A percentile compares a stretch with the other conserved stretches of the same genome.
Conservation (phyloP, 352 stramenopile species). For the Globisporangium cylindrosporum region DNA sequence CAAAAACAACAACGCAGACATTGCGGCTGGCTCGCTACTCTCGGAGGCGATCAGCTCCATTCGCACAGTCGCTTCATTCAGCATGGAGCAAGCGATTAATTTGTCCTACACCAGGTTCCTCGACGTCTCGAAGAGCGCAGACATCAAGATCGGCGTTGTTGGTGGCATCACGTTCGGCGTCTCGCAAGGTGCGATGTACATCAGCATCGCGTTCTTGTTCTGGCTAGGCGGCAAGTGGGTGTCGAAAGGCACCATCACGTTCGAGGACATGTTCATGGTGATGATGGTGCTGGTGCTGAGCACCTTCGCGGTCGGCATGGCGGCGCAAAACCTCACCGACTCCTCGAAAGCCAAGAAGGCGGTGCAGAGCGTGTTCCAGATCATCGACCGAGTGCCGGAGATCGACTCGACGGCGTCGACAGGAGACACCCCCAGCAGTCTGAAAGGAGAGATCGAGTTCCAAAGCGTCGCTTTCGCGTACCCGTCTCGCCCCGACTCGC, state of each 20-base stretch:
- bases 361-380: slow-evolving; percentile 33
- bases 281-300: slow-evolving; percentile 37
- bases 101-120: slow-evolving; percentile 23
- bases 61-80: slow-evolving; percentile 43
- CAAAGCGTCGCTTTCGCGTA: slow-evolving; percentile 67
- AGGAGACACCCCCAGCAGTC: not conserved
- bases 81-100: slow-evolving; percentile 25
- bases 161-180: slow-evolving; percentile 49
- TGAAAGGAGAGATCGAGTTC: slow-evolving; percentile 68
- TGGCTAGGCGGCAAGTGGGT: slow-evolving; percentile 51
- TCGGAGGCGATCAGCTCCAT: slow-evolving; percentile 48
- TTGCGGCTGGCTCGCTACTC: slow-evolving; percentile 32
- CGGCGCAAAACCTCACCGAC: slow-evolving; percentile 28
- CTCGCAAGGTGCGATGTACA: slow-evolving; percentile 49
- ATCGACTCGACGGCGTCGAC: slow-evolving; percentile 1
- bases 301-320: slow-evolving; percentile 30
- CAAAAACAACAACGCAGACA: slow-evolving; percentile 42
- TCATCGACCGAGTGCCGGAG: slow-evolving; percentile 42
- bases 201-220: slow-evolving; percentile 60
- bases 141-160: slow-evolving; percentile 36
- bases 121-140: slow-evolving; percentile 20
- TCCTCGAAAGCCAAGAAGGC: slow-evolving; percentile 27
- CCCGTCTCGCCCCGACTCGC: slow-evolving; percentile 41
- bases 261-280: slow-evolving; percentile 40
- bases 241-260: slow-evolving; percentile 30